Base-by-base conservation (phyloP, 2,329 filamentous ascomycete genomes). In the Teratosphaeria nubilosa region DNA sequence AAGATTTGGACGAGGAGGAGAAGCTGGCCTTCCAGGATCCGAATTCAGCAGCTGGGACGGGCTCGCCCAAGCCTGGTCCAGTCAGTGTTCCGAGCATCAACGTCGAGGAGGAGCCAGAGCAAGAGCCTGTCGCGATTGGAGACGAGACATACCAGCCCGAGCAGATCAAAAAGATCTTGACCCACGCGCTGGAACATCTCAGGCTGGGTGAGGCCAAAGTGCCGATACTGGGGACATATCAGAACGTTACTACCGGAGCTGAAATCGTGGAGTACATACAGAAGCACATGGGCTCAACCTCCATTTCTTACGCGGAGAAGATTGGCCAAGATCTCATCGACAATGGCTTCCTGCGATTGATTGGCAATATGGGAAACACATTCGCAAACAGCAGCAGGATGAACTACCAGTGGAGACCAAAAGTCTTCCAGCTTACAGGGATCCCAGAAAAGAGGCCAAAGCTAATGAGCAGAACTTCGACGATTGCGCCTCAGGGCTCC, bases 371-470 rank as follows among this genome's bases (percentile, higher is more conserved):
- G 56, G 94, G 94, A 60, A 97, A 84, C 75, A 90, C 87, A 1
- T 99, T 99, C 71, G 91, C 92, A 66, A 99, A 99, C 76, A 97
- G 91, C 79, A 96, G 91, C 63, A 90, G 88, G 75, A 88, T 97
- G 85, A 92, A 89, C 72, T 99, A 99, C 73, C 94, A 99, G 73
- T 99, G 94, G 94, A 87, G 90, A 57, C 84, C 91, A 7, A 95
- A 90, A 76, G 87, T 89, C 5, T 99, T 97, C 76, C 86, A 95
- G 70, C 73, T 94, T 58, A 86, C 90, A 27, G 92, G 91, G 24
- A 79, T 96, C 56, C 91, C 90, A 0, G 92, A 96, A 73, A 96
- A 90, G 81, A 95, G 91, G 78, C 80, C 82, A 59, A 67, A 64
- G 32, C 72, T 84, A 1, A 71, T 92, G 54, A 81, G 82, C 64